A percentile compares a stretch with the other conserved stretches of the same genome.
These are phyloP conservation scores for Apium graveolens DNA, from an alignment of 129 eudicot genomes.

Conservation along the genomic window DNA sequence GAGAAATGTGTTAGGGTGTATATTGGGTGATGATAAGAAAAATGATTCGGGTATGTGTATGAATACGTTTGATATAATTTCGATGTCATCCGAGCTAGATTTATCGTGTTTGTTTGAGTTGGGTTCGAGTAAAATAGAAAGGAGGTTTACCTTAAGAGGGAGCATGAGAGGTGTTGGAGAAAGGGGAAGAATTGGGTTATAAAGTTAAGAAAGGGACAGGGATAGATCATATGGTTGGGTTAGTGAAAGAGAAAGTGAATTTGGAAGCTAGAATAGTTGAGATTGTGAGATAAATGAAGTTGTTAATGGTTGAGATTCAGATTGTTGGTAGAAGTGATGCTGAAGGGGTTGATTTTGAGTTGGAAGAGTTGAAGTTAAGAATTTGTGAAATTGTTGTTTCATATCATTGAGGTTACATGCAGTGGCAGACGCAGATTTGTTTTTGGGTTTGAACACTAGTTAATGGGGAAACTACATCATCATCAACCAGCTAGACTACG, in stretches of 20 bases:
- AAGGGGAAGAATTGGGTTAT: constrained; percentile 43
- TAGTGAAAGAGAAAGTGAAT: constrained; percentile 54
- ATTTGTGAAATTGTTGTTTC: constrained; percentile 43
- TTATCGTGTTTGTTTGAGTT: constrained; percentile 61
- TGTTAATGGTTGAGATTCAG: constrained; percentile 58
- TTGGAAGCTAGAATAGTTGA: constrained; percentile 37
- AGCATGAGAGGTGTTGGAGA: constrained; percentile 40
- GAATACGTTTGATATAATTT: constrained; percentile 80
- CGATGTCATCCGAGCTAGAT: constrained; percentile 73
- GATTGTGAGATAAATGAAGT: constrained; percentile 51
- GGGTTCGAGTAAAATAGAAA: constrained; percentile 26
- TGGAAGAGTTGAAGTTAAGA: constrained; percentile 54
- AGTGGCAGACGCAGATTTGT: too few relatives aligned
- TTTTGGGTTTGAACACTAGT: too few relatives aligned
- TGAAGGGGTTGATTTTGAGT: constrained; percentile 37
- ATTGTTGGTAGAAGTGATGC: constrained; percentile 45
- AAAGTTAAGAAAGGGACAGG: constrained; percentile 31
- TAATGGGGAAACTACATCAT: too few relatives aligned
- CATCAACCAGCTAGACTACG: too few relatives aligned
- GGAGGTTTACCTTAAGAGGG: constrained; percentile 39
- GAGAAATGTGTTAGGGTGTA: background rate
- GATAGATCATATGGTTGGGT: constrained; percentile 22
- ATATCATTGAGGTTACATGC: constrained; percentile 36
- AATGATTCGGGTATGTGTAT: constrained; percentile 5
- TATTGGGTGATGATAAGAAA: constrained; percentile 7